phyloP scores from a whole-genome alignment of 768 basidiomycete species.

The Leccinum rimulosum region DNA sequence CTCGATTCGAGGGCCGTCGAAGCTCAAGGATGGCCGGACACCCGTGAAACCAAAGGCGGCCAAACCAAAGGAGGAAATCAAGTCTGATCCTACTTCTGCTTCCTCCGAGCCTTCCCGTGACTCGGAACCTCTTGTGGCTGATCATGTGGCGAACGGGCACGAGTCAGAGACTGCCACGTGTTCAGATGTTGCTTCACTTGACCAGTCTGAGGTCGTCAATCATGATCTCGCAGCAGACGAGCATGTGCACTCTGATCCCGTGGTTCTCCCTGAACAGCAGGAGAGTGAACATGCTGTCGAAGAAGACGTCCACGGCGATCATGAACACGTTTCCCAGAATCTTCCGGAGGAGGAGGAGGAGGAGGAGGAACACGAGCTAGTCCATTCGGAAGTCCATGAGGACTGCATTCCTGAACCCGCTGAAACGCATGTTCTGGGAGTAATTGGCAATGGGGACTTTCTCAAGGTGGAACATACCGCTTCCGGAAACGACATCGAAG shows the following conservation, averaged over 20 bases:
- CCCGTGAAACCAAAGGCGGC: constrained; percentile 26
- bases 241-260: constrained; percentile 11
- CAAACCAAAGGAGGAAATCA: constrained; percentile 19
- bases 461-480: constrained; percentile 1
- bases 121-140: constrained; percentile 18
- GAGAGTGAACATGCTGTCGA: constrained; percentile 5
- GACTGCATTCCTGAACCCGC: constrained; percentile 5
- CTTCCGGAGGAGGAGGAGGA: constrained; percentile 4
- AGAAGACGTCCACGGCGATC: constrained; percentile 1
- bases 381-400: constrained; percentile 8
- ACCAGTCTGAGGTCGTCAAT: constrained; percentile 13
- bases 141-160: constrained; percentile 27
- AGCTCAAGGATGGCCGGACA: constrained; percentile 25
- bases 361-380: constrained; percentile 10
- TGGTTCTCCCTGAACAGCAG: constrained; percentile 12
- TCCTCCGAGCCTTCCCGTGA: constrained; percentile 24
- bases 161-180: constrained; percentile 14
- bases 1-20: constrained; percentile 30
- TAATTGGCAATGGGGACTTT: constrained; percentile 11
- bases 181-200: constrained; percentile 19
- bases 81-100: constrained; percentile 20
- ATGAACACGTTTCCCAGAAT: constrained; percentile 5
- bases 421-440: constrained; percentile 11
- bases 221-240: constrained; percentile 11
- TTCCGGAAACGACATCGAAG: constrained; percentile 49